Conservation (phyloP, 202 grass and related monocot species). For the Brachypodium distachyon region DNA sequence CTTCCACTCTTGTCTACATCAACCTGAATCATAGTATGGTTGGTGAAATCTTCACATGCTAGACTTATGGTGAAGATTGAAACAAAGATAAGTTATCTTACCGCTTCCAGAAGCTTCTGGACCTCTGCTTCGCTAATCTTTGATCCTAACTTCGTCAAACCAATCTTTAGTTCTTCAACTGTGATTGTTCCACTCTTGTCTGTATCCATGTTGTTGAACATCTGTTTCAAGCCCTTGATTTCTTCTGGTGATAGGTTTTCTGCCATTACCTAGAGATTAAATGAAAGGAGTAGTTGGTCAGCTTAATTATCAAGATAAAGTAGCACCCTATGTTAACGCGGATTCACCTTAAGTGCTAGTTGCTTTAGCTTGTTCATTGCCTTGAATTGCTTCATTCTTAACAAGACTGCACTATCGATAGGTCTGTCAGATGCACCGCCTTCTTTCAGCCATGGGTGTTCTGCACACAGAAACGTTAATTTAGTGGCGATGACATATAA, state of each 20-base stretch:
- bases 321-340: background rate
- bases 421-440: conserved; percentile 70
- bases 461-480: conserved; percentile 23
- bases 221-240: conserved; percentile 69
- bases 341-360: conserved; percentile 59
- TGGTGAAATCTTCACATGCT: background rate
- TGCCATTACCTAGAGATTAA: conserved; percentile 61
- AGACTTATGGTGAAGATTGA: background rate
- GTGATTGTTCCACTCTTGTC: conserved; percentile 81
- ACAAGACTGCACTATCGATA: conserved; percentile 70
- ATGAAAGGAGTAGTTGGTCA: conserved; percentile 6
- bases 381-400: conserved; percentile 87
- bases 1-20: conserved; percentile 80
- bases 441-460: conserved; percentile 79
- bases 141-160: conserved; percentile 58
- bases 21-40: conserved; percentile 34
- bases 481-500: background rate
- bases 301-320: background rate
- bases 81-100: conserved; percentile 33
- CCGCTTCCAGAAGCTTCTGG: conserved; percentile 70
- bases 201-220: conserved; percentile 94
- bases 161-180: conserved; percentile 66
- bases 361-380: conserved; percentile 96
- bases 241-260: conserved; percentile 55
- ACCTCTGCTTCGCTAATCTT: conserved; percentile 54